These are phyloP conservation scores for Ustilago trichophora DNA, from an alignment of 1,284 basidiomycete species.

Conservation along the genomic window DNA sequence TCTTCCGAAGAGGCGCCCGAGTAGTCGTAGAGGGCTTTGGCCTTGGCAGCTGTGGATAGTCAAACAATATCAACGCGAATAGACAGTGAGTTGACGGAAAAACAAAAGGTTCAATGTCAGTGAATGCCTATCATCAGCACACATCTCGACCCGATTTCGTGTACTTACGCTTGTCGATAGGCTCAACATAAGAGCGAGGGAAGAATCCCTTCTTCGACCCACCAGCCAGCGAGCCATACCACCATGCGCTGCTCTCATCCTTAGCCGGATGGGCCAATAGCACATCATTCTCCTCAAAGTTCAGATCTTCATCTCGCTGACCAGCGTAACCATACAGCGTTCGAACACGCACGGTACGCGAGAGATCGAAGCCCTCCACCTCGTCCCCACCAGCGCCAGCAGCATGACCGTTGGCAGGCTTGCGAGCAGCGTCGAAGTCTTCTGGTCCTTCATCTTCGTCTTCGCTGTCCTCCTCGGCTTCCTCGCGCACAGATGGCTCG, in stretches of 20 bases:
- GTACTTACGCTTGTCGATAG: constrained; percentile 48
- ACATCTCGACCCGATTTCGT: no score
- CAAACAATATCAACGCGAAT: not conserved
- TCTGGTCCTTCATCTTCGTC: constrained; percentile 51
- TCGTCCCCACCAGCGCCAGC: constrained; percentile 24
- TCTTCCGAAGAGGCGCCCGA: constrained; percentile 59
- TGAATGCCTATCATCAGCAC: not conserved
- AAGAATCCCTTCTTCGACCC: constrained; percentile 83
- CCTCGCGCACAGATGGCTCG: constrained; percentile 73
- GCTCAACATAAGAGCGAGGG: constrained; percentile 79
- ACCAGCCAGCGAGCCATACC: constrained; percentile 81
- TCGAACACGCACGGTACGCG: constrained; percentile 74
- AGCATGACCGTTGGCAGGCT: constrained; percentile 21
- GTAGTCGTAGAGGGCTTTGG: constrained; percentile 65
- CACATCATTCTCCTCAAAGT: constrained; percentile 83
- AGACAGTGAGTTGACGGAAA: no score
- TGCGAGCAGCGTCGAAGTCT: constrained; percentile 22
- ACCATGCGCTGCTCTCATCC: constrained; percentile 73
- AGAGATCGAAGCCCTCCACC: constrained; percentile 80
- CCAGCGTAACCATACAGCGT: constrained; percentile 75
- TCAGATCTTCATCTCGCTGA: constrained; percentile 84
- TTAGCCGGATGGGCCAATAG: constrained; percentile 68
- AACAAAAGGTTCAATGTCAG: no score
- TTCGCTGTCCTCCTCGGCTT: constrained; percentile 71
- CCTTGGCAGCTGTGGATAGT: constrained; percentile 29